Evolutionary conservation across 2,329 filamentous ascomycete genomes (phyloP), one percentile per base, ranked within the genome.

Genomic region (Fusarium irregulare): DNA sequence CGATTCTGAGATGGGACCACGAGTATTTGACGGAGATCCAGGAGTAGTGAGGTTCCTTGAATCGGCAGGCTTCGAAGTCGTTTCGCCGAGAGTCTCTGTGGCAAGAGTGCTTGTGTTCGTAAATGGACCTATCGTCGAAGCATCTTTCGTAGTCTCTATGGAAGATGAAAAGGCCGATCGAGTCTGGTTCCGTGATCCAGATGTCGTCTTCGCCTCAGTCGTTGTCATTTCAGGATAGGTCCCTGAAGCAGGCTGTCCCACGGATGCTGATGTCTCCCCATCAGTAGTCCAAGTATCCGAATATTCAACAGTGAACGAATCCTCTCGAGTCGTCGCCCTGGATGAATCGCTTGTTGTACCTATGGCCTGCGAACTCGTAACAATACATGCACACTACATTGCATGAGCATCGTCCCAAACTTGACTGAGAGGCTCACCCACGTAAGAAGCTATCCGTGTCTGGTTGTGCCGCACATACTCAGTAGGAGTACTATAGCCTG

Each of bases 381-480:
- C 23, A 30, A 77, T 72, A 55, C 77, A 78, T 18, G 66, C 65
- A 53, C 77, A 78, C 77, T 78, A 21, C 5, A 32, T 3, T 13
- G 18, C 8, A 61, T 73, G 23, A 72, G 54, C 34, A 48, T 30
- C 10, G 14, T 4, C n/a, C 14, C 12, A 11, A n/a, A 9, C n/a
- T 21, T 10, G 2, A 41, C 12, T 3, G 32, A 18, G 2, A 9
- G 40, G 20, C 16, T 21, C 3, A 64, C 78, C 74, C 58, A 80
- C 78, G 34, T 77, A 77, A 14, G 76, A 77, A 25, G 77, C 77
- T 58, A 80, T 66, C 56, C 66, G 73, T 13, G 69, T 72, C 42
- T 73, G 72, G 23, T 77, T 74, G 57, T 77, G 76, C 4, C 71
- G 72, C 41, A 73, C 64, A 56, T 77, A 79, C 48, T 76, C 71